Base-by-base conservation (phyloP, 2,329 filamentous ascomycete genomes). In the Emergomyces pasteurianus region DNA sequence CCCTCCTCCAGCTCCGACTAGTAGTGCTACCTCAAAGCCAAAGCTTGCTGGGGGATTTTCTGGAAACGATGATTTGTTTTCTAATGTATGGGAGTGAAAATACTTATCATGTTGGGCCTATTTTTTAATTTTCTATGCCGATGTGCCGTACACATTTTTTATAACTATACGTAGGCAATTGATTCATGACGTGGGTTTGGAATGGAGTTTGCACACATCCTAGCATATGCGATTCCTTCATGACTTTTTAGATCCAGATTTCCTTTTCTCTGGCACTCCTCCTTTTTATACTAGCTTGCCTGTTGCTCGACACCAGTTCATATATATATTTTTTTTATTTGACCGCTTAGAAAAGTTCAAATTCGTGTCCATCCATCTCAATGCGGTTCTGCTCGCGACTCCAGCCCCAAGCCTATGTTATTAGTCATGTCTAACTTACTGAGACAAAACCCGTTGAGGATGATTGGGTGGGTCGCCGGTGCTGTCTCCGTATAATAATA, bases 11-110 rank as follows among this genome's bases (percentile, higher is more conserved):
- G 78, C 80, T 77, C 86, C 82, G 69, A 82, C 66, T 67, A 79
- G 76, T 43, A 76, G 79, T 9, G 71, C 75, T 0, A 71, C 68
- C 8, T 65, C 36, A 18, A 60, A 59, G 47, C 38, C 61, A 61
- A 71, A 14, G 65, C 80, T 74, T 54, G 76, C 81, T 31, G 77
- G 80, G 26, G 85, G 83, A 23, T 84, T 81, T 59, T 86, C 84
- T 60, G 79, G 76, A 36, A 73, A 75, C 58, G 92, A 96, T 66
- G 92, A 97, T 77, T 74, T 97, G 69, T 97, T 97, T 75, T 91
- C 88, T 38, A 97, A 97, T 74, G 92, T 97, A 57, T 97, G 92
- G 92, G 83, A 91, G 77, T 96, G 77, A 67, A 57, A 9, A 23
- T 23, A 14, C 9, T n/a, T 57, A 16, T 18, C 40, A 57, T 46